Percentiles rank a stretch among this genome's conserved stretches.
These are phyloP conservation scores for Musa troglodytarum DNA, from an alignment of 176 grass and related monocot genomes.

Conservation along the genomic window DNA sequence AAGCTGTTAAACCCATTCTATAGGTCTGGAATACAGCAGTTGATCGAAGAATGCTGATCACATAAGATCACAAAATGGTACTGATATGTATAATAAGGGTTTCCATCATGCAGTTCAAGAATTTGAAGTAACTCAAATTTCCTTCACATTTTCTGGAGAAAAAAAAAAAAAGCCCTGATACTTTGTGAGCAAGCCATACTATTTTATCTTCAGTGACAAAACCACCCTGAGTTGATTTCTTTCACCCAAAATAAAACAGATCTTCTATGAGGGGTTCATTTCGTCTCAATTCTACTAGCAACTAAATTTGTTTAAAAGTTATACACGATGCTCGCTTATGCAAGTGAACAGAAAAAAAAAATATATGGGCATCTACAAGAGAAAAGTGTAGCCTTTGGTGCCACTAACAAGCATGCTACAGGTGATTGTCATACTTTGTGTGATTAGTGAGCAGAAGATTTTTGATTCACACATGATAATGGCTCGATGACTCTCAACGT, in stretches of 20 bases:
- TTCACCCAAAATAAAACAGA: no score
- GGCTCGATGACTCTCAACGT: slow-evolving; percentile 49
- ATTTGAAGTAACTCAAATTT: not conserved
- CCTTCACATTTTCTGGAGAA: not conserved
- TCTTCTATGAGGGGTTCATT: not conserved
- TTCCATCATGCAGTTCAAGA: not conserved
- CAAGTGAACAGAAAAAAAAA: no score
- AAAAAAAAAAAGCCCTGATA: not conserved
- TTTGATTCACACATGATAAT: slow-evolving; percentile 13
- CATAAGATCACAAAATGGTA: no score
- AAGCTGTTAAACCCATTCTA: not conserved
- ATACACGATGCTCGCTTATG: not conserved
- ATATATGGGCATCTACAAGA: not conserved
- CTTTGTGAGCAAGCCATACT: no score
- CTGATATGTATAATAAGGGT: not conserved
- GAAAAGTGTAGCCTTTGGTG: no score
- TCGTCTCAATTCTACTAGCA: not conserved
- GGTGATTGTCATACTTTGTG: not conserved
- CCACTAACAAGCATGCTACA: no score
- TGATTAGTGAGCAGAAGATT: not conserved
- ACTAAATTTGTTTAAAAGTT: not conserved
- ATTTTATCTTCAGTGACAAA: no score
- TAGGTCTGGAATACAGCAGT: not conserved
- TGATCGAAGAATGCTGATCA: not conserved
- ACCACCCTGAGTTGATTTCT: no score